Evolutionary conservation across 495 filamentous ascomycete species (phyloP), one percentile per base, ranked within the genome.

Genomic region (Penicillium antarcticum): DNA sequence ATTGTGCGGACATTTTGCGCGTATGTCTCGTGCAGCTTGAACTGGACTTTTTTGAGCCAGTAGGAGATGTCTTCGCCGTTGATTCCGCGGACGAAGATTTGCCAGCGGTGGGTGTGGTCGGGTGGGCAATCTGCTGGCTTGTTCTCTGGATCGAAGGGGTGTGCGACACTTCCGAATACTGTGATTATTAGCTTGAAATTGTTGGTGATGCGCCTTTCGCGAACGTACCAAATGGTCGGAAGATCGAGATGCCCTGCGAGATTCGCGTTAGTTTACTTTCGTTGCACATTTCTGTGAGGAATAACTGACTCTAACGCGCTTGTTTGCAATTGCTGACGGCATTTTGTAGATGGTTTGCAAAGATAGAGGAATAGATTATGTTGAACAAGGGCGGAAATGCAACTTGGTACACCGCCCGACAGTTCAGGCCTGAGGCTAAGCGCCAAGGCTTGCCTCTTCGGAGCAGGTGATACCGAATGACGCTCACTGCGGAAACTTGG

Each of bases 21-120:
- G 67, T 96, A 97, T 5, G 91, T 94, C 61, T 97, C 91, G 77
- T 96, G 91, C 4, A 98, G 81, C 66, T 97, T 97, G 78, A 98
- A 97, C 66, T 95, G 89, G 4, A 97, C 94, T 62, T 96, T 94
- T 48, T 91, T 90, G 56, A 97, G 80, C 88, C 94, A 98, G 73
- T 94, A 91, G 44, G 88, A 90, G 61, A 96, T 87, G 72, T 95
- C 88, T 57, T 87, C 83, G 65, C 85, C 87, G 65, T 91, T 85
- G 56, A 95, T 72, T 51, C 89, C 88, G 51, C 87, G 87, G 45
- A 98, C 89, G 66, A 89, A 97, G 35, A 98, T 87, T 55, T 86
- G 87, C 92, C 92, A 98, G 60, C 86, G 85, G 71, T 96, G 95
- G 24, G 92, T 97, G 75, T 98, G 94, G 70, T 96, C 91, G 6